Evolutionary conservation across 179 eudicot species (phyloP), one percentile per base, ranked within the genome.

Genomic region (Patellifolia procumbens): DNA sequence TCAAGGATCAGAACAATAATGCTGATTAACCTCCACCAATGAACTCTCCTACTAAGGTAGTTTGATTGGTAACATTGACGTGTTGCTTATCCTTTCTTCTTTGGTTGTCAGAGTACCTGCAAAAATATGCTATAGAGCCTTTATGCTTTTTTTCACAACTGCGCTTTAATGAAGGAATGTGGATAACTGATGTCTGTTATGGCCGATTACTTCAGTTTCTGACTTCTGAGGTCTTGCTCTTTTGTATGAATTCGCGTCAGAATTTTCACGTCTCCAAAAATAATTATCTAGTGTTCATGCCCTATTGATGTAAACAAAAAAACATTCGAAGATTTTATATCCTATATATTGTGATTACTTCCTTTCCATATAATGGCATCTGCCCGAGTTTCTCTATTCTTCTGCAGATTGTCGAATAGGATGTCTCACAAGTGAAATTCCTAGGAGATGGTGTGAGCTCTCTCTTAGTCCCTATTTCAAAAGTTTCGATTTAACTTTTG

Each of bases 381-480:
- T 51, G 55, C 20, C 69, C 17, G 12, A 17, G 12, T 1, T 17
- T 39, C 31, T 66, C 60, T 19, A 1, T 52, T 15, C 19, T 15
- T 55, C 10, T 73, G 29, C 29, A 42, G 58, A 26, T 26, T 26
- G 15, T 5, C 42, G 68, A 59, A 60, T 9, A 26, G 26, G 28
- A 16, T 42, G 68, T 15, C 24, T 19, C 55, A 60, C 10, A 1
- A 20, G 34, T 1, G n/a, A 73, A 29, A 19, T 73, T 60, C 56
- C 19, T 43, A 29, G 68, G 76, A 9, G 68, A 43, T 7, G 56
- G 60, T 15, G 68, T 60, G 55, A 61, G 56, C 42, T 60, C 76
- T 15, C 17, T 43, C 4, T 43, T 28, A 16, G 16, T 72, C 17
- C 58, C 68, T 19, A 60, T 60, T 15, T 45, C 60, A 56, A 55